These are phyloP conservation scores for Amphicarpaea edgeworthii DNA, from an alignment of 306 rosid species.

Conservation along the genomic window DNA sequence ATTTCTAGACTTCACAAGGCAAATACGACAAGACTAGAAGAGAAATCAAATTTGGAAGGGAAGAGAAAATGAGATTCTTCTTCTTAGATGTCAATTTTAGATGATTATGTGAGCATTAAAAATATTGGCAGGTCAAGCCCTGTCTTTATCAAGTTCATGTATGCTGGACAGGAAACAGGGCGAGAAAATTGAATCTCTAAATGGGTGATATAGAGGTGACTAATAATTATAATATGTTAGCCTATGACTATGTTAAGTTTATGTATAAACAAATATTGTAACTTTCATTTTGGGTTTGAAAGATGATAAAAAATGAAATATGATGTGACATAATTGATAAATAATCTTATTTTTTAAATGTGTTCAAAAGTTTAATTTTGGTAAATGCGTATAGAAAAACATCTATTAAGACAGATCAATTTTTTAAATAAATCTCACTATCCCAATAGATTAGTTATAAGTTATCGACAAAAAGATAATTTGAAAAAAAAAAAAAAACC, in stretches of 20 bases:
- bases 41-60: background rate
- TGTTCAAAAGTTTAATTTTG: too few species aligned
- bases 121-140: slow-evolving; percentile 26
- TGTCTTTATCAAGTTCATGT: background rate
- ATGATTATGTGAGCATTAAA: background rate
- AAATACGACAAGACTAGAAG: slow-evolving; percentile 7
- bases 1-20: background rate
- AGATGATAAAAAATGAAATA: too few species aligned
- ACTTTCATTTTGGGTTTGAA: slow-evolving; percentile 13
- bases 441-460: too few species aligned
- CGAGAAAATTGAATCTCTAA: slow-evolving; percentile 1
- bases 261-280: background rate
- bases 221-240: background rate
- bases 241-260: background rate
- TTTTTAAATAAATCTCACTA: too few species aligned
- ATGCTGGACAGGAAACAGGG: slow-evolving; percentile 38
- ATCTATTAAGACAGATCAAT: too few species aligned
- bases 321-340: too few species aligned
- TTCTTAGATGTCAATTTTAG: background rate
- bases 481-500: too few species aligned
- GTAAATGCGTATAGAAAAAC: too few species aligned
- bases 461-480: too few species aligned
- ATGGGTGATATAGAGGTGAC: slow-evolving; percentile 2
- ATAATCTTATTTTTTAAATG: too few species aligned
- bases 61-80: slow-evolving; percentile 15